A percentile compares a stretch with the other conserved stretches of the same genome.
phyloP scores from a whole-genome alignment of 306 rosid genomes.

The Sphenostylis stenocarpa region DNA sequence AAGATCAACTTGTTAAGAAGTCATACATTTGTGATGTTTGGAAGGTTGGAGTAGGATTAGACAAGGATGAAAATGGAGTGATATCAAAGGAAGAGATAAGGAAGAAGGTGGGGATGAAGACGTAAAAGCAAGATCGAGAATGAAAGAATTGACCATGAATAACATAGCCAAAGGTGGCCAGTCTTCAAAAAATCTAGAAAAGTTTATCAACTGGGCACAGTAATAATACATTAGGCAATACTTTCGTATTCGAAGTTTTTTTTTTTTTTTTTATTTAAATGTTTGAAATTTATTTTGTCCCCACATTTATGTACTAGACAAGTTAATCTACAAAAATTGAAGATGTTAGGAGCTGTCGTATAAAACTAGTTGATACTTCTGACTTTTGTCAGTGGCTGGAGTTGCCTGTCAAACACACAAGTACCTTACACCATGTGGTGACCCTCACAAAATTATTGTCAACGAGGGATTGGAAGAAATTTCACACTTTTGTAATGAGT shows the following conservation, averaged over 20 bases:
- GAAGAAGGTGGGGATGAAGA: constrained; percentile 44
- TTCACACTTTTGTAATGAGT: too few relatives aligned
- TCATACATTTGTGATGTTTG: constrained; percentile 42
- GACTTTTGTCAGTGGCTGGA: too few relatives aligned
- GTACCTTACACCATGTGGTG: too few relatives aligned
- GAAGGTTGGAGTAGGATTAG: constrained; percentile 41
- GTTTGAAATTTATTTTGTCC: neutral
- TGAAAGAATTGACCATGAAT: constrained; percentile 23
- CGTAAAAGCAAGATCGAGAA: constrained; percentile 34
- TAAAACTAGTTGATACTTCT: too few relatives aligned
- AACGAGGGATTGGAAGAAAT: too few relatives aligned
- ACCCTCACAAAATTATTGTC: too few relatives aligned
- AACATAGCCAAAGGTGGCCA: constrained; percentile 27
- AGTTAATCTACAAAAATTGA: neutral
- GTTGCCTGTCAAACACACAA: too few relatives aligned
- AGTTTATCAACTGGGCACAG: constrained; percentile 32
- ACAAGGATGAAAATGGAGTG: constrained; percentile 39
- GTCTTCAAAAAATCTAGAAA: constrained; percentile 8
- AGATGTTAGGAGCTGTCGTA: neutral
- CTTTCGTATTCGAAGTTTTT: neutral
- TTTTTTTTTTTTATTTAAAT: neutral
- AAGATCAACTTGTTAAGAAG: constrained; percentile 32
- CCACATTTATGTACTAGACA: neutral
- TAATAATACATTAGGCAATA: neutral
- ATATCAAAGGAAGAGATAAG: constrained; percentile 35